A percentile compares a stretch with the other conserved stretches of the same genome.
phyloP scores from a whole-genome alignment of 257 asterid genomes.

The Gentiana straminea region DNA sequence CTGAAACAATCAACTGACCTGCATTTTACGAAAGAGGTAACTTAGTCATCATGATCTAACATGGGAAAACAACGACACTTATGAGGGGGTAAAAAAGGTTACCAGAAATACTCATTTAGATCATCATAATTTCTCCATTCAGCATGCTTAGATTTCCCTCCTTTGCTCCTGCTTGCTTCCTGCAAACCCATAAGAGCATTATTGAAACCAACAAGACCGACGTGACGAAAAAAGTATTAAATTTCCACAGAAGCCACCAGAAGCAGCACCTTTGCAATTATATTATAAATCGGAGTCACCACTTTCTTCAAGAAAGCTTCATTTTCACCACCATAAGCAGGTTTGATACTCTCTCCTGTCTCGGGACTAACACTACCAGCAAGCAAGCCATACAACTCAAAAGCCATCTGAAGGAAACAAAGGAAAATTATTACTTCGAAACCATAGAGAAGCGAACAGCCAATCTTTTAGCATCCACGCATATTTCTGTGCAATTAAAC shows the following conservation, averaged over 20 bases:
- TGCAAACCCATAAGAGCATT: constrained; percentile 16
- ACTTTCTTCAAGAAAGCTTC: constrained; percentile 88
- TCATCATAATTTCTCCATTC: constrained; percentile 96
- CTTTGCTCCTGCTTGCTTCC: constrained; percentile 70
- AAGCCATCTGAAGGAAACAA: constrained; percentile 62
- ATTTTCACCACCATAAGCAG: constrained; percentile 91
- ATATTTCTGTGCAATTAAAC: neutral
- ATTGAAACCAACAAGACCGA: neutral
- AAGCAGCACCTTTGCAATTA: constrained; percentile 50
- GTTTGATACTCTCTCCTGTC: constrained; percentile 91
- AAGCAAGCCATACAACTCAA: constrained; percentile 83
- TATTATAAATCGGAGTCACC: constrained; percentile 74
- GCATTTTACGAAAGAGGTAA: constrained; percentile 19
- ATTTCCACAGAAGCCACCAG: constrained; percentile 4
- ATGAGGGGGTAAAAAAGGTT: neutral
- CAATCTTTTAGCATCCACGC: neutral
- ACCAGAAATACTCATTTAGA: constrained; percentile 95
- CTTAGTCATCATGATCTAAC: constrained; percentile 12
- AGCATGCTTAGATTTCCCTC: constrained; percentile 65
- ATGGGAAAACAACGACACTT: neutral
- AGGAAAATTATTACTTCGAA: neutral
- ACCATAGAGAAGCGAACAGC: neutral
- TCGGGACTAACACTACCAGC: constrained; percentile 91
- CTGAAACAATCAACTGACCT: constrained; percentile 88
- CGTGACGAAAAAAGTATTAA: neutral